These are phyloP conservation scores for Psilocybe sp. DNA, from an alignment of 768 basidiomycete genomes.

Conservation along the genomic window DNA sequence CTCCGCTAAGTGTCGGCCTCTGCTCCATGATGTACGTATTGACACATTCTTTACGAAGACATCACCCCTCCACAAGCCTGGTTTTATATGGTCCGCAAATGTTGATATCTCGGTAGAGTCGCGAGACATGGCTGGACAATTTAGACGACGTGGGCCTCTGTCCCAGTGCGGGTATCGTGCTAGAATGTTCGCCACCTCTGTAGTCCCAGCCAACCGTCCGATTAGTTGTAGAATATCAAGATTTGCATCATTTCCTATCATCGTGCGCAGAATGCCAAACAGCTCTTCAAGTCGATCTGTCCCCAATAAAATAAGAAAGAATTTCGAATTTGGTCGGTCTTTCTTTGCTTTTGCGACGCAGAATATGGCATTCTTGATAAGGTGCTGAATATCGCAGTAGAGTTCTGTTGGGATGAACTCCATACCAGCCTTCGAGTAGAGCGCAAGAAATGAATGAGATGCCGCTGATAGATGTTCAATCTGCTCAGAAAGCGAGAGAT, in stretches of 20 bases:
- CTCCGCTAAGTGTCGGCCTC: constrained; percentile 19
- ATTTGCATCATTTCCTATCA: constrained; percentile 28
- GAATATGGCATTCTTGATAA: constrained; percentile 37
- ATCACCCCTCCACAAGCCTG: constrained; percentile 31
- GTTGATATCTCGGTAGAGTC: constrained; percentile 18
- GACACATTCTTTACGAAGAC: constrained; percentile 21
- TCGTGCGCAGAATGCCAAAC: constrained; percentile 28
- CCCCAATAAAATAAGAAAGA: constrained; percentile 31
- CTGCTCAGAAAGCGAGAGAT: constrained; percentile 25
- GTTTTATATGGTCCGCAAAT: constrained; percentile 31
- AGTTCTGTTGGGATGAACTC: constrained; percentile 23
- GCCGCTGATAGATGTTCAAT: constrained; percentile 22
- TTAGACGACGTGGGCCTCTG: constrained; percentile 28
- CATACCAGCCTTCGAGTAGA: constrained; percentile 13
- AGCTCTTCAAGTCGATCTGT: constrained; percentile 30
- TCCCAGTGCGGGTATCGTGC: constrained; percentile 37
- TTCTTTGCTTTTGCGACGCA: constrained; percentile 35
- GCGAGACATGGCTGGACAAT: constrained; percentile 23
- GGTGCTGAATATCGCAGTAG: constrained; percentile 29
- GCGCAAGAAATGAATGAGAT: constrained; percentile 21
- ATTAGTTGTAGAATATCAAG: constrained; percentile 25
- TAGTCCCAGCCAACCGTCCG: constrained; percentile 23
- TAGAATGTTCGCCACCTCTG: constrained; percentile 31
- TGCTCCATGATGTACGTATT: constrained; percentile 29
- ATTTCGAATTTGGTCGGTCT: constrained; percentile 21